Percentiles rank a stretch among this genome's conserved stretches.
Evolutionary conservation across 805 yeast species (phyloP).

Genomic region (Lipomyces yamadae): DNA sequence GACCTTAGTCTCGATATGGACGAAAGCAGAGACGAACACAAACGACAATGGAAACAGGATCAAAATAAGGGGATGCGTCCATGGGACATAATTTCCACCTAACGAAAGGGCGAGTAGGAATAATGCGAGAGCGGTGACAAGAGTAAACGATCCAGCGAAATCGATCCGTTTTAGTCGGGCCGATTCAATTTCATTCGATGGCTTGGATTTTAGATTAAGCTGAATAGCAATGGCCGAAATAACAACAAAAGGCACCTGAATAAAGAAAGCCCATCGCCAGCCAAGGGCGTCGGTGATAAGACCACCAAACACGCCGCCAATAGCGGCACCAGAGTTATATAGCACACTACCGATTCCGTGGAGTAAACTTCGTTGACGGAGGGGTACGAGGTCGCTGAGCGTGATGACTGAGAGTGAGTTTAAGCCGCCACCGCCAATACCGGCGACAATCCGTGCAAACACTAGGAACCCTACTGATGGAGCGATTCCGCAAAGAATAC

Average conservation of each 20-base stretch:
- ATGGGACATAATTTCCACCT: constrained; percentile 62
- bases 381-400: constrained; percentile 73
- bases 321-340: constrained; percentile 75
- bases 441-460: constrained; percentile 68
- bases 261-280: constrained; percentile 61
- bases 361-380: constrained; percentile 75
- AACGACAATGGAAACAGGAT: constrained; percentile 47
- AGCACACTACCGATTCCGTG: constrained; percentile 82
- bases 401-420: constrained; percentile 75
- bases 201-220: constrained; percentile 34
- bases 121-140: constrained; percentile 62
- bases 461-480: constrained; percentile 43
- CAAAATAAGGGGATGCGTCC: constrained; percentile 53
- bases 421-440: constrained; percentile 92
- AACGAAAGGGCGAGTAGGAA: constrained; percentile 68
- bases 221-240: constrained; percentile 48
- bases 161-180: constrained; percentile 64
- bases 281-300: constrained; percentile 57
- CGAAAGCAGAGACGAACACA: constrained; percentile 50
- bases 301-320: constrained; percentile 68
- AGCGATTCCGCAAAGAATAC: constrained; percentile 57
- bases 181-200: constrained; percentile 46
- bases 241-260: constrained; percentile 50
- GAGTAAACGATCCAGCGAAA: constrained; percentile 63
- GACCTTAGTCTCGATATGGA: constrained; percentile 55